phyloP scores from a whole-genome alignment of 495 filamentous ascomycete genomes.

The Choiromyces venosus region DNA sequence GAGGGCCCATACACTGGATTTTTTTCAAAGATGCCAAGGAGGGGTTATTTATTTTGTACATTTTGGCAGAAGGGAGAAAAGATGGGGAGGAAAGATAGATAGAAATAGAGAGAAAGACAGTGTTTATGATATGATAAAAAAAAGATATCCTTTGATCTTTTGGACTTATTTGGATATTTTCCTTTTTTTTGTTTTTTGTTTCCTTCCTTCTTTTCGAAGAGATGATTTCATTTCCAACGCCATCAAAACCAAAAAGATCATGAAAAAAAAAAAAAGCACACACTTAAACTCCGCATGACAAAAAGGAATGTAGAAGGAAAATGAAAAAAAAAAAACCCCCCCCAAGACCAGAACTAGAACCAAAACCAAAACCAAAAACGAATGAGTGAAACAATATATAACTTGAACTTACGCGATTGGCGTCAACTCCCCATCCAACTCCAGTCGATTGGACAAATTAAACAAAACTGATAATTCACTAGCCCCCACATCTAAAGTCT shows the following conservation, averaged over 20 bases:
- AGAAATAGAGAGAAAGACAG: no score
- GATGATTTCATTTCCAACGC: neutral
- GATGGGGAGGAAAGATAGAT: neutral
- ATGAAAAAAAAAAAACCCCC: no score
- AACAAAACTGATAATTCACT: slow-evolving; percentile 72
- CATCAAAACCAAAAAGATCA: neutral
- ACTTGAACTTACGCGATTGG: slow-evolving; percentile 62
- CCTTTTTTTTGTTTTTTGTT: neutral
- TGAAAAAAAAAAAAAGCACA: neutral
- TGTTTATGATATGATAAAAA: no score
- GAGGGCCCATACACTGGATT: slow-evolving; percentile 63
- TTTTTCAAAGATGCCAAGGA: no score
- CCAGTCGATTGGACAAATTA: slow-evolving; percentile 73
- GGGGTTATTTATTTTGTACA: slow-evolving; percentile 15
- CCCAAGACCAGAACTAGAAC: neutral
- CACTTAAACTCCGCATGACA: neutral
- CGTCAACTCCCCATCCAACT: slow-evolving; percentile 91
- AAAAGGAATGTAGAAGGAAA: neutral
- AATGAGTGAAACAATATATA: neutral
- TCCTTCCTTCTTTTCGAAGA: neutral
- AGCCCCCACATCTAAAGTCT: slow-evolving; percentile 66
- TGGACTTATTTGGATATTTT: neutral
- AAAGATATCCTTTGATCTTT: neutral
- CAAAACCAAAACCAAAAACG: neutral
- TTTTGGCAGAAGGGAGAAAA: neutral